These are phyloP conservation scores for Ceriops decandra DNA, from an alignment of 345 rosid genomes.

Conservation along the genomic window DNA sequence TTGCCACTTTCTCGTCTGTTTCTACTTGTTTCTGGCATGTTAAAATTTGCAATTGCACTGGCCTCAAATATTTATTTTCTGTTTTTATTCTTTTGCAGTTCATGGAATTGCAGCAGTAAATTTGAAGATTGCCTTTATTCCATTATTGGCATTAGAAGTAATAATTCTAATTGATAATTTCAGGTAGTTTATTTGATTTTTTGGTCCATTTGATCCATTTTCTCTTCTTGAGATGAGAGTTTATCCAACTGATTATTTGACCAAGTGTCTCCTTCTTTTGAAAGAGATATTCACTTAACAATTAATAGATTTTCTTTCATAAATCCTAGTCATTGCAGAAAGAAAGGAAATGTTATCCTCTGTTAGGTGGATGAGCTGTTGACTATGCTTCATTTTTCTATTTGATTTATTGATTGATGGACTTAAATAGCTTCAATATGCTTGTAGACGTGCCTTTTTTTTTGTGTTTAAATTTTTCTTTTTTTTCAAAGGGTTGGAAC, in stretches of 20 bases:
- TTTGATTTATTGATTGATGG: neutral
- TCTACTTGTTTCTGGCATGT: neutral
- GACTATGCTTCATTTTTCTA: too few species aligned
- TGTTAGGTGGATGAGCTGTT: too few species aligned
- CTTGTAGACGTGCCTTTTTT: neutral
- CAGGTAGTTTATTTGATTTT: conserved; percentile 46
- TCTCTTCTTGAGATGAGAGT: neutral
- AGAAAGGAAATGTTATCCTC: neutral
- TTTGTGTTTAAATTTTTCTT: neutral
- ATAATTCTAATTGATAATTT: conserved; percentile 79
- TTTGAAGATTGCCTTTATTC: conserved; percentile 91
- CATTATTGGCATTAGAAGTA: conserved; percentile 71
- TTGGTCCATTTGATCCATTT: neutral
- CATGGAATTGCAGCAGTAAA: conserved; percentile 55
- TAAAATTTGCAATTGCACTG: neutral
- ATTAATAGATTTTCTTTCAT: neutral
- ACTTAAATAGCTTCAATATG: conserved; percentile 2
- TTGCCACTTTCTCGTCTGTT: neutral
- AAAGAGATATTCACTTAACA: neutral
- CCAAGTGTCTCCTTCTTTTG: neutral
- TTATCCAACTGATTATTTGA: neutral
- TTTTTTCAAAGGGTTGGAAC: neutral
- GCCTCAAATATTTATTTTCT: conserved; percentile 10
- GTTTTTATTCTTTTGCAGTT: conserved; percentile 31
- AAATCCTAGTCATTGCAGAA: neutral